A percentile compares a stretch with the other conserved stretches of the same genome.
Conservation (phyloP, 2,329 filamentous ascomycete genomes). For the Podosphaera fusca region DNA sequence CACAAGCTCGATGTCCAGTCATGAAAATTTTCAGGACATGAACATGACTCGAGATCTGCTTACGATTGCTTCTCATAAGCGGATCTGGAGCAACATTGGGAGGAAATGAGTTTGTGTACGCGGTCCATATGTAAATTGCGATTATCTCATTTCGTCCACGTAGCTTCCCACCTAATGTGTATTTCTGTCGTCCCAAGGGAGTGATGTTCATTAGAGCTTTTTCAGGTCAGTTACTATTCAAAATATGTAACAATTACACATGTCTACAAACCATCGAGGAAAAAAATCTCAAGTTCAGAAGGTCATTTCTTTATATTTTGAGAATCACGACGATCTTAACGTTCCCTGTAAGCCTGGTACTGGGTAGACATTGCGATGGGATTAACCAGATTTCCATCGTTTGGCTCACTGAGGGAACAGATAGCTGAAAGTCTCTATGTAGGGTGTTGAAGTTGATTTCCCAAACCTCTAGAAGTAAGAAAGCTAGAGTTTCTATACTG, state of each 20-base stretch:
- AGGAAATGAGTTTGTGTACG: conserved; percentile 19
- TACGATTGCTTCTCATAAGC: conserved; percentile 24
- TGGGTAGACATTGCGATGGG: conserved; percentile 37
- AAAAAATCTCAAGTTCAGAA: conserved; percentile 38
- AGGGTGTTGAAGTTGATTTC: too few species aligned
- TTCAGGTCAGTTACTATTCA: conserved; percentile 6
- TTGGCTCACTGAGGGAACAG: too few species aligned
- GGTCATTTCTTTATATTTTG: conserved; percentile 38
- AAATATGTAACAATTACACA: neutral
- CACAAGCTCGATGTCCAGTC: conserved; percentile 36
- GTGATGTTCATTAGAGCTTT: conserved; percentile 41
- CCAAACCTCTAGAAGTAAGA: too few species aligned
- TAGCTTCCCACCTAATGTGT: conserved; percentile 37
- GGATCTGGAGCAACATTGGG: conserved; percentile 24
- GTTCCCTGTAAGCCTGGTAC: conserved; percentile 41
- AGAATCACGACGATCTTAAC: conserved; percentile 37
- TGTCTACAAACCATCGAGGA: conserved; percentile 35
- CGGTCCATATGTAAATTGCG: conserved; percentile 40
- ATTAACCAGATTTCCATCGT: conserved; percentile 17
- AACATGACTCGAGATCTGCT: conserved; percentile 48
- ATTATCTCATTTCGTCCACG: conserved; percentile 50
- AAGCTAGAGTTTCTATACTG: too few species aligned
- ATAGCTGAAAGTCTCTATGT: too few species aligned
- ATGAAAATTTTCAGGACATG: conserved; percentile 48
- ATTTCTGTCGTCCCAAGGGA: conserved; percentile 42